These are phyloP conservation scores for Hydrangea macrophylla DNA, from an alignment of 148 eudicot genomes.

Conservation along the genomic window DNA sequence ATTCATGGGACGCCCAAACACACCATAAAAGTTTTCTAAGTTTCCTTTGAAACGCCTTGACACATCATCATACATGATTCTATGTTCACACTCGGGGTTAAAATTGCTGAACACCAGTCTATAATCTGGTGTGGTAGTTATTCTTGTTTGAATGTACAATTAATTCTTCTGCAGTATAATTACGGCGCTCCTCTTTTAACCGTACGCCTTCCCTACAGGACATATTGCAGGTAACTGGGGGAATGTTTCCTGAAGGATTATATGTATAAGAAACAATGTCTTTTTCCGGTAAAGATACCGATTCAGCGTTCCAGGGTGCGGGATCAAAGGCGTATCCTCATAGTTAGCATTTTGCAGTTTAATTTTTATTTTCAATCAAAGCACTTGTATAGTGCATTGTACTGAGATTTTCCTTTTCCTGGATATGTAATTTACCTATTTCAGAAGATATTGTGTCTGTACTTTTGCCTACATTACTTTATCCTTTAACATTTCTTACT, in stretches of 20 bases:
- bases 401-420: too few species aligned
- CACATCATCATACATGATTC: neutral
- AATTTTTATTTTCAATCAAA: too few species aligned
- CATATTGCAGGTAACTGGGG: neutral
- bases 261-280: conserved; percentile 29
- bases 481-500: conserved; percentile 25
- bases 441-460: neutral
- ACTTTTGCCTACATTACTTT: neutral
- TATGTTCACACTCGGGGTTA: neutral
- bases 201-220: conserved; percentile 14
- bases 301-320: conserved; percentile 35
- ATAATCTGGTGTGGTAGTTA: neutral
- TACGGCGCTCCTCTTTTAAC: neutral
- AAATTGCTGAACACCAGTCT: neutral
- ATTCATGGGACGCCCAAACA: neutral
- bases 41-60: neutral
- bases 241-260: conserved; percentile 4
- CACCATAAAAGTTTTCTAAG: neutral
- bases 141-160: neutral
- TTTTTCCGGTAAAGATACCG: conserved; percentile 25
- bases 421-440: neutral
- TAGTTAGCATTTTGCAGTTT: too few species aligned
- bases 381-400: too few species aligned
- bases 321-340: conserved; percentile 46
- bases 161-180: neutral